Percentiles rank a stretch among this genome's conserved stretches.
Evolutionary conservation across 306 rosid genomes (phyloP).

Genomic region (Lagenaria siceraria): DNA sequence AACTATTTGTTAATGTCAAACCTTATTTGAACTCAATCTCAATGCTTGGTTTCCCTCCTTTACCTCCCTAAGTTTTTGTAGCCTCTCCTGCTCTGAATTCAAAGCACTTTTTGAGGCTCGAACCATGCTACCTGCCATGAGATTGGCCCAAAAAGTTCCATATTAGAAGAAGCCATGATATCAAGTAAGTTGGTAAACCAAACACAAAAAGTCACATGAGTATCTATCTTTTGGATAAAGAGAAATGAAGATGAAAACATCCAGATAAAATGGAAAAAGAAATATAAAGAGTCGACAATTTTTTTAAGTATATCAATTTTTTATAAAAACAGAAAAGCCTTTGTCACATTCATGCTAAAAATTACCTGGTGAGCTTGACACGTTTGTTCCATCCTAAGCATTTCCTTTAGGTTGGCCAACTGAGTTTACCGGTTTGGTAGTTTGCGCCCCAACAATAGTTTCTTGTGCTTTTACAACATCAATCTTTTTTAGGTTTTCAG

Average conservation of each 20-base stretch:
- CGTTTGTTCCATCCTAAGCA: slow-evolving; percentile 8
- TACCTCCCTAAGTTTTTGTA: slow-evolving; percentile 47
- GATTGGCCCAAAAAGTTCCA: slow-evolving; percentile 6
- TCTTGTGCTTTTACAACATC: slow-evolving; percentile 24
- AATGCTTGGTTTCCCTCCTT: slow-evolving; percentile 38
- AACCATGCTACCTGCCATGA: slow-evolving; percentile 37
- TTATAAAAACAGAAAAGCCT: not conserved
- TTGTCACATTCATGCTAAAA: not conserved
- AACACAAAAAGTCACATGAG: not conserved
- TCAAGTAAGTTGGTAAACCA: no score
- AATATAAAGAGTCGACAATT: not conserved
- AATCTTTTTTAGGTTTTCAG: slow-evolving; percentile 24
- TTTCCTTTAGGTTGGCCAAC: slow-evolving; percentile 20
- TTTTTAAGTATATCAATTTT: no score
- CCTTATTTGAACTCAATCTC: slow-evolving; percentile 47
- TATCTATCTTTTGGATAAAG: not conserved
- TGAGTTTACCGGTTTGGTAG: no score
- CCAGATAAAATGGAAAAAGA: not conserved
- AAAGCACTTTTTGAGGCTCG: slow-evolving; percentile 61
- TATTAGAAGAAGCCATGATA: no score
- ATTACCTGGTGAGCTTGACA: slow-evolving; percentile 13
- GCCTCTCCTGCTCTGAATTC: slow-evolving; percentile 50
- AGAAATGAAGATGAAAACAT: not conserved
- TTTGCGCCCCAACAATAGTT: slow-evolving; percentile 16
- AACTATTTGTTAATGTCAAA: slow-evolving; percentile 9